Percentiles rank a stretch among this genome's conserved stretches.
Evolutionary conservation across 306 rosid genomes (phyloP).

Genomic region (Medicago truncatula): MtrunA17r5.0-ANR NC_053049.1:8620501-8621000

Average conservation of each 20-base stretch:
- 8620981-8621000: no score
- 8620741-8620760: constrained; percentile 40
- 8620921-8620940: no score
- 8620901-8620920: no score
- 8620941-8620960: no score
- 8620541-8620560: constrained; percentile 45
- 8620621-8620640: constrained; percentile 44
- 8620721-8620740: constrained; percentile 44
- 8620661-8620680: constrained; percentile 47
- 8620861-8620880: neutral
- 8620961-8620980: no score
- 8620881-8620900: neutral
- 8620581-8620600: constrained; percentile 44
- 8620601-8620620: constrained; percentile 47
- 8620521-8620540: constrained; percentile 49
- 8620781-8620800: constrained; percentile 21
- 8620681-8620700: constrained; percentile 50
- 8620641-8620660: constrained; percentile 46
- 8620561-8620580: constrained; percentile 43
- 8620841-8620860: neutral
- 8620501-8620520: constrained; percentile 41
- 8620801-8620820: neutral
- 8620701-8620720: constrained; percentile 49
- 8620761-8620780: neutral
- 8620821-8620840: neutral